Conservation (phyloP, 1,284 basidiomycete species). For the Athelia psychrophila region DNA sequence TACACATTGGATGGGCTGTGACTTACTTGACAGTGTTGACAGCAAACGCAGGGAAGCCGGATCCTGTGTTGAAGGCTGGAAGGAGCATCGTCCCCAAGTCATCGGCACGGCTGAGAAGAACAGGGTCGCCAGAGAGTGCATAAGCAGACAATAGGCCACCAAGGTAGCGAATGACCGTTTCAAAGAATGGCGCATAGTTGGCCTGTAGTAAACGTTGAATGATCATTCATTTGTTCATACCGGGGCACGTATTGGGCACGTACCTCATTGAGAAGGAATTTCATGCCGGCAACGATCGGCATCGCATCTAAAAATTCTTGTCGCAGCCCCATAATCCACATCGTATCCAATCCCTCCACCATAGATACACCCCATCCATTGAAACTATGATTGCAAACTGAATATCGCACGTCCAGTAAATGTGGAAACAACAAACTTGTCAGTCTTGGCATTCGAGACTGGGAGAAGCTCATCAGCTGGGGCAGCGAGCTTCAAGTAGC, state of each 20-base stretch:
- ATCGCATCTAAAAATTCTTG: slow-evolving; percentile 70
- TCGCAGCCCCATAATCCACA: slow-evolving; percentile 56
- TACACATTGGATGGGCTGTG: background rate
- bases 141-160: slow-evolving; percentile 72
- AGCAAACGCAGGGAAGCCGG: slow-evolving; percentile 47
- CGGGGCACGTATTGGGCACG: slow-evolving; percentile 11
- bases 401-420: background rate
- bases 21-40: slow-evolving; percentile 33
- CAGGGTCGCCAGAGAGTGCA: slow-evolving; percentile 56
- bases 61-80: slow-evolving; percentile 48
- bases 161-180: slow-evolving; percentile 75
- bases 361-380: slow-evolving; percentile 80
- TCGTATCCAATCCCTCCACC: slow-evolving; percentile 73
- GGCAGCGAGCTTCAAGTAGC: slow-evolving; percentile 50
- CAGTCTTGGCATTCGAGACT: slow-evolving; percentile 30
- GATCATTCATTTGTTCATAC: slow-evolving; percentile 9
- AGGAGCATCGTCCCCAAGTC: slow-evolving; percentile 46
- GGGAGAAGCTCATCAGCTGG: slow-evolving; percentile 58
- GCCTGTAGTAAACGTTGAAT: slow-evolving; percentile 11
- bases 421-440: slow-evolving; percentile 21
- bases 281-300: slow-evolving; percentile 54
- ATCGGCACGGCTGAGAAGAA: slow-evolving; percentile 49
- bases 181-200: slow-evolving; percentile 58
- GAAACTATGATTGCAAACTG: slow-evolving; percentile 34
- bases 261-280: slow-evolving; percentile 43